Percentiles rank a stretch among this genome's conserved stretches.
Evolutionary conservation across 257 asterid genomes (phyloP).

Genomic region (Anisodus acutangulus): DNA sequence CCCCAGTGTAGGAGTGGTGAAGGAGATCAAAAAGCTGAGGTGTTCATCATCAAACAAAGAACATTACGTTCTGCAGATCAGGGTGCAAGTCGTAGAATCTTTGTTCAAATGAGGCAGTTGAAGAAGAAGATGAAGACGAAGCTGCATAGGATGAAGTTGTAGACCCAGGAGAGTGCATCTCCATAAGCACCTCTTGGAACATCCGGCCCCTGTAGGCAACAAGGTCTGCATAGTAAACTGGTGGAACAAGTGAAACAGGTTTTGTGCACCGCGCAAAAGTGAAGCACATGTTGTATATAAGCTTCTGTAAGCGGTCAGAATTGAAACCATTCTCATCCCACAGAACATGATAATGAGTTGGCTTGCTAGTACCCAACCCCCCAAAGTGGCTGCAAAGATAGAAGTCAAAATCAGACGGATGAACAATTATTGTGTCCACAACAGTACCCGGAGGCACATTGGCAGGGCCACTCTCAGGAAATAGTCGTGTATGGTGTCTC

Average conservation of each 20-base stretch:
- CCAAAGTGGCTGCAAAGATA: slow-evolving; percentile 82
- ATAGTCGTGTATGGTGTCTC: slow-evolving; percentile 73
- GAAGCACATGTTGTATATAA: slow-evolving; percentile 70
- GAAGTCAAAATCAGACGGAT: slow-evolving; percentile 67
- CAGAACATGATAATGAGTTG: slow-evolving; percentile 66
- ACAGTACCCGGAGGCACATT: slow-evolving; percentile 83
- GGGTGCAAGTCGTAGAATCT: slow-evolving; percentile 49
- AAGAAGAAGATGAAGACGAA: slow-evolving; percentile 28
- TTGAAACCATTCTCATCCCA: slow-evolving; percentile 61
- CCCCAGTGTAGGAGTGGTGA: not conserved
- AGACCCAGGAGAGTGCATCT: slow-evolving; percentile 28
- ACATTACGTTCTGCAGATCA: slow-evolving; percentile 56
- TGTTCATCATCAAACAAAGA: slow-evolving; percentile 46
- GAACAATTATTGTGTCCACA: slow-evolving; percentile 65
- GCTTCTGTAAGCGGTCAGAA: slow-evolving; percentile 60
- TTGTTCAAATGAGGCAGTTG: slow-evolving; percentile 44
- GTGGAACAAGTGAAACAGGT: slow-evolving; percentile 80
- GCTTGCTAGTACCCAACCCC: slow-evolving; percentile 78
- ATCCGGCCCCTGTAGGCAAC: slow-evolving; percentile 77
- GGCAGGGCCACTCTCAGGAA: slow-evolving; percentile 40
- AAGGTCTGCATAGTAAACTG: slow-evolving; percentile 75
- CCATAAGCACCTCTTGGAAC: slow-evolving; percentile 61
- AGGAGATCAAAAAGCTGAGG: slow-evolving; percentile 22
- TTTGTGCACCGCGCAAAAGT: slow-evolving; percentile 74
- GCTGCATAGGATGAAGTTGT: not conserved